phyloP scores from a whole-genome alignment of 805 yeast species.

The Debaryomyces prosopidis region DNA sequence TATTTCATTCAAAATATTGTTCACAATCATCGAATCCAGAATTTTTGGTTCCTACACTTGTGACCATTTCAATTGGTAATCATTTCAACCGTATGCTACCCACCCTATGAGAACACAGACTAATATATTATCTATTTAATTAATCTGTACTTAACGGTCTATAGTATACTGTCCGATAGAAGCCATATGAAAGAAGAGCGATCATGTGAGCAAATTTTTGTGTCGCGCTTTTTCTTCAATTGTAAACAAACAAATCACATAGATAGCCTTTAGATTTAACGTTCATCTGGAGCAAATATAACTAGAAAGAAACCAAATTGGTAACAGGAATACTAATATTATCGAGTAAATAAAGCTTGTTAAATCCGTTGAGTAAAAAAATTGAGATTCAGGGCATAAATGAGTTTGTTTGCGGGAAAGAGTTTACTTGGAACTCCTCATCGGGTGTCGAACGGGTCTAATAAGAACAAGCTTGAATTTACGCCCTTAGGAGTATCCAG shows the following conservation, averaged over 20 bases:
- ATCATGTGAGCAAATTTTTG: neutral
- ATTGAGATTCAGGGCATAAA: neutral
- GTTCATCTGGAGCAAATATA: neutral
- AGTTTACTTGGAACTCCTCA: slow-evolving; percentile 15
- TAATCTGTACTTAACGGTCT: no score
- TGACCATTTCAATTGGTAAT: no score
- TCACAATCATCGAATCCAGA: no score
- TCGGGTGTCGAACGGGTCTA: neutral
- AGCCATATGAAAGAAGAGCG: neutral
- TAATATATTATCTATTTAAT: no score
- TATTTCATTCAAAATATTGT: no score
- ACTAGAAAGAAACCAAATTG: neutral
- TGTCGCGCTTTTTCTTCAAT: neutral
- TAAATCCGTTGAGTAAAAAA: no score
- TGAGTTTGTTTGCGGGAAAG: slow-evolving; percentile 13
- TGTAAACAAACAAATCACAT: neutral
- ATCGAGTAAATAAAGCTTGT: no score
- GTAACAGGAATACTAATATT: neutral
- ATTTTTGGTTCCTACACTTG: no score
- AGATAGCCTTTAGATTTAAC: neutral
- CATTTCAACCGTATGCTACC: no score
- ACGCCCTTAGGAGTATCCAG: slow-evolving; percentile 15
- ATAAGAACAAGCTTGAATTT: slow-evolving; percentile 11
- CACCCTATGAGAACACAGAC: no score
- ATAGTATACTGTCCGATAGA: no score